Base-by-base conservation (phyloP, 2,329 filamentous ascomycete genomes). In the Lasiodiplodia citricola region DNA sequence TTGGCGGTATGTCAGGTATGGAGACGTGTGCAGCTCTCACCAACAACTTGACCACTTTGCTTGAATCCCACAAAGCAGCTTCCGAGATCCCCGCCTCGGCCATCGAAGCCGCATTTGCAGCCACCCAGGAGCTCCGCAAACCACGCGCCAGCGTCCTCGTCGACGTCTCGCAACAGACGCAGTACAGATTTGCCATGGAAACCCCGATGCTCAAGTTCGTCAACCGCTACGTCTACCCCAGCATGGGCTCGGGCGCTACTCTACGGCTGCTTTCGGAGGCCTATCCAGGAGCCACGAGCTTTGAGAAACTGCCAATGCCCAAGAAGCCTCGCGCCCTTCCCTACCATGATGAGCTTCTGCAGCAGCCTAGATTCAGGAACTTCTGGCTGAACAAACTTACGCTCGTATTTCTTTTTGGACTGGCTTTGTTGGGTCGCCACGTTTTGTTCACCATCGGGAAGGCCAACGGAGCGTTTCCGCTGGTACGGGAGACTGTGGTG, bases 101-200 rank as follows among this genome's bases (percentile, higher is more conserved):
- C 7, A 54, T 65, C 47, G 28, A 18, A 13, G 37, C 62, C 10
- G 35, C 25, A 1, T 44, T 65, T 31, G 10, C 31, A 2, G 16
- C 47, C 3, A 41, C 31, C 2, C 62, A 65, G 7, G 4, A 14
- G 7, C 10, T 18, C 0, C 50, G 63, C 13, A 3, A 10, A 14
- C 63, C 63, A 4, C 63, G 51, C 10, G 51, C 63, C 35, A 5
- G 23, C 5, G 38, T 35, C 10, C 50, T 66, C 6, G 50, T 56
- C 16, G 35, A 7, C 51, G 63, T 10, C 13, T 66, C 63, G 10
- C 23, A 5, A 11, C 10, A 31, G 11, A 44, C 35, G 16, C 63
- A 66, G 31, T n/a, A 28, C 35, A 35, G 50, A 8, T 41, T 56
- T 8, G 63, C 63, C 23, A 66, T 55, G 63, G 63, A 66, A n/a